These are phyloP conservation scores for Monoraphidium neglectum DNA, from an alignment of 139 green algal genomes.

Conservation along the genomic window DNA sequence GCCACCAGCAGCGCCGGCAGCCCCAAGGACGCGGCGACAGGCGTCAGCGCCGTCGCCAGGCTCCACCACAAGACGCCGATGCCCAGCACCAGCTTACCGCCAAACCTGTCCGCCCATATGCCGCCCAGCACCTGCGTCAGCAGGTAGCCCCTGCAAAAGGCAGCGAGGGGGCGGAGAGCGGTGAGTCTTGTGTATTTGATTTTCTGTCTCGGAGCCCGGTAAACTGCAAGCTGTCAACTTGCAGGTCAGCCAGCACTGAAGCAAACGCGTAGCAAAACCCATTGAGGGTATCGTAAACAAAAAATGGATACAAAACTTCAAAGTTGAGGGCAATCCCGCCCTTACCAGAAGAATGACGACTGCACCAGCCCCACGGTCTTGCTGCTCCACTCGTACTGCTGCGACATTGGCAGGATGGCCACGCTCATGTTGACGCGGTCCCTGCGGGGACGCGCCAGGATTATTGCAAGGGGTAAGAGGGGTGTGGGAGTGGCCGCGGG, in stretches of 20 bases:
- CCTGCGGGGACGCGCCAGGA: too few relatives aligned
- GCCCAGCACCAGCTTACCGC: slow-evolving; percentile 93
- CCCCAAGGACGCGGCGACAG: slow-evolving; percentile 80
- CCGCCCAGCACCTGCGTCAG: slow-evolving; percentile 91
- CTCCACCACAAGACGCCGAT: slow-evolving; percentile 96
- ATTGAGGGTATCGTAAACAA: neutral
- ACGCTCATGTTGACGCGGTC: slow-evolving; percentile 98
- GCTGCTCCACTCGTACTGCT: slow-evolving; percentile 84
- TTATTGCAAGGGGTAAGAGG: too few relatives aligned
- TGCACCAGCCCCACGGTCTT: slow-evolving; percentile 94
- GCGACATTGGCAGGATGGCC: slow-evolving; percentile 94
- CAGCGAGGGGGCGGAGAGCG: neutral
- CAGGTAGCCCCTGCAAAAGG: slow-evolving; percentile 71
- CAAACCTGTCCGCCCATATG: slow-evolving; percentile 90
- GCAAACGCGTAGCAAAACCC: too few relatives aligned
- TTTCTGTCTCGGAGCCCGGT: too few relatives aligned
- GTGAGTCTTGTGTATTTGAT: too few relatives aligned
- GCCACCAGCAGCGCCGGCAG: slow-evolving; percentile 82
- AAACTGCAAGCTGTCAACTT: too few relatives aligned
- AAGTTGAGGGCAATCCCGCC: neutral
- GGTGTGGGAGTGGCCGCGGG: too few relatives aligned
- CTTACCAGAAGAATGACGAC: slow-evolving; percentile 97
- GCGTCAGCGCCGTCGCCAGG: slow-evolving; percentile 90
- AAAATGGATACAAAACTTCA: neutral
- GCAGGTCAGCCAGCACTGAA: too few relatives aligned